These are phyloP conservation scores for Talaromyces verruculosus DNA, from an alignment of 2,329 filamentous ascomycete genomes.

Conservation along the genomic window DNA sequence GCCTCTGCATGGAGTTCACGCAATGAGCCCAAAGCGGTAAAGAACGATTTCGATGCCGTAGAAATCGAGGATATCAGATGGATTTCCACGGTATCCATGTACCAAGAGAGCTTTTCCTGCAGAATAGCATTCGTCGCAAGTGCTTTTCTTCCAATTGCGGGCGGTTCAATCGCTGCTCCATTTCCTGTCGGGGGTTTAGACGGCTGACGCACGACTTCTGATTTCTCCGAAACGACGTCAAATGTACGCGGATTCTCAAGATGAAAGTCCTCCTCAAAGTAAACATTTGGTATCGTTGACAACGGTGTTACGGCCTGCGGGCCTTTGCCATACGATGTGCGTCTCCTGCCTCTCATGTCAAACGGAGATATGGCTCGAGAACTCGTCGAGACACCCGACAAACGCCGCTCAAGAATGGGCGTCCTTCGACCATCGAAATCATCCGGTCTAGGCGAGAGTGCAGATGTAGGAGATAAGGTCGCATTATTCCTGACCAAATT, in stretches of 20 bases:
- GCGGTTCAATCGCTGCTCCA: conserved; percentile 58
- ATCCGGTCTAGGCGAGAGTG: conserved; percentile 42
- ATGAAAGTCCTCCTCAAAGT: conserved; percentile 93
- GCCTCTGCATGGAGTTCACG: conserved; percentile 90
- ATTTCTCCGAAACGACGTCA: conserved; percentile 92
- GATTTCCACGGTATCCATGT: conserved; percentile 98
- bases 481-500: conserved; percentile 50
- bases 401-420: conserved; percentile 38
- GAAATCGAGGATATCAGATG: conserved; percentile 96
- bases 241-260: conserved; percentile 95
- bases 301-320: conserved; percentile 74
- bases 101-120: conserved; percentile 98
- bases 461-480: conserved; percentile 25
- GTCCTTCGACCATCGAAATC: conserved; percentile 49
- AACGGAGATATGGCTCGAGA: conserved; percentile 49
- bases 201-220: conserved; percentile 80
- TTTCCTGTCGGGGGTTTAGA: conserved; percentile 56
- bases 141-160: conserved; percentile 66
- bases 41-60: conserved; percentile 92
- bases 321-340: conserved; percentile 56
- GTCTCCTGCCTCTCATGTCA: conserved; percentile 52
- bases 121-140: conserved; percentile 94
- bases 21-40: conserved; percentile 86
- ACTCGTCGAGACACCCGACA: conserved; percentile 44
- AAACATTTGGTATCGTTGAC: conserved; percentile 87